These are phyloP conservation scores for Phytophthora tubulina DNA, from an alignment of 352 stramenopile genomes.

Conservation along the genomic window DNA sequence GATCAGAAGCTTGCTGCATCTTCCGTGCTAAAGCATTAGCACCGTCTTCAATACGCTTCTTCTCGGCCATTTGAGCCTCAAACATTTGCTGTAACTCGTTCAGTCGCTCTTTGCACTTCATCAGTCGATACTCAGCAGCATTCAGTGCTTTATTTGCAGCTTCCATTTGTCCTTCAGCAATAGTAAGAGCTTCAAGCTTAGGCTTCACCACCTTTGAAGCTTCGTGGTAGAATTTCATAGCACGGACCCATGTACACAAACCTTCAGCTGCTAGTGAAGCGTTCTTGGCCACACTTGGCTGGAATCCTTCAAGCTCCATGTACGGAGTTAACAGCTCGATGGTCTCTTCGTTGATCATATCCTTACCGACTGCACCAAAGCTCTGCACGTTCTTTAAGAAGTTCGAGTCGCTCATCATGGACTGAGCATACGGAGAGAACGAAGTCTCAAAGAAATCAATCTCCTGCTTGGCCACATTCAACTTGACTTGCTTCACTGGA, in stretches of 20 bases:
- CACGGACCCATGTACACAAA: conserved; percentile 97
- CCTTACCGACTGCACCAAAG: conserved; percentile 96
- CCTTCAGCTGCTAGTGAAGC: conserved; percentile 96
- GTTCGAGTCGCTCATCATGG: conserved; percentile 97
- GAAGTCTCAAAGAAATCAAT: conserved; percentile 98
- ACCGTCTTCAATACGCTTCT: conserved; percentile 97
- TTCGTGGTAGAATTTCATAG: conserved; percentile 99
- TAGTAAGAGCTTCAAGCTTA: conserved; percentile 97
- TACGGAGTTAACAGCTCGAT: conserved; percentile 98
- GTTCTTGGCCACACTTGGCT: conserved; percentile 96
- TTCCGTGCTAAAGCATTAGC: conserved; percentile 96
- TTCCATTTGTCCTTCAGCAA: conserved; percentile 97
- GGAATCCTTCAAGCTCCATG: conserved; percentile 97
- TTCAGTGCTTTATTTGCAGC: conserved; percentile 96
- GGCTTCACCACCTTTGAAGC: conserved; percentile 99
- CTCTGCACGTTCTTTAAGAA: conserved; percentile 97
- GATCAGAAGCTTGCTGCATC: conserved; percentile 97
- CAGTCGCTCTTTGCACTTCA: conserved; percentile 95
- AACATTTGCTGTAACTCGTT: conserved; percentile 97
- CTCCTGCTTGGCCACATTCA: conserved; percentile 97
- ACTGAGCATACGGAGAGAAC: conserved; percentile 95
- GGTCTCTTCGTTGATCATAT: conserved; percentile 99
- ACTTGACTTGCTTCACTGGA: conserved; percentile 92
- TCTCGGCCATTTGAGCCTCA: conserved; percentile 97
- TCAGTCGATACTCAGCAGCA: conserved; percentile 92